These are phyloP conservation scores for Neurospora sp. DNA, from an alignment of 495 filamentous ascomycete species.

Conservation along the genomic window DNA sequence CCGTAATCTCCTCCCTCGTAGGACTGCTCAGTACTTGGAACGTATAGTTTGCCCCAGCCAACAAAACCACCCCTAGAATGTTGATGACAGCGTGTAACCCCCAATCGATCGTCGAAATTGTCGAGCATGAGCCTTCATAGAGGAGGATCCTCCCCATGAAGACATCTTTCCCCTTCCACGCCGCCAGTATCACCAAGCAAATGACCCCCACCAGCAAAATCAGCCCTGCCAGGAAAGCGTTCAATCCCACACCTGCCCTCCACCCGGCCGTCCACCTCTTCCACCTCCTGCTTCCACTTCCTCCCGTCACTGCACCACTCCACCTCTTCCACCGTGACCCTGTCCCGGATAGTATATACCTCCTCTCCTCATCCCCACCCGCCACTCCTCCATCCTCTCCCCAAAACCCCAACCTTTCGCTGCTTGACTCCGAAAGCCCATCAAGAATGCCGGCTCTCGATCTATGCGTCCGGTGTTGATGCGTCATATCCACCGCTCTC, in stretches of 20 bases:
- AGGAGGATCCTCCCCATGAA: conserved; percentile 23
- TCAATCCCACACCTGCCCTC: conserved; percentile 31
- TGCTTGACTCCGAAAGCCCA: conserved; percentile 8
- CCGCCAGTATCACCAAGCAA: conserved; percentile 25
- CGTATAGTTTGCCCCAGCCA: conserved; percentile 36
- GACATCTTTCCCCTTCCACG: conserved; percentile 13
- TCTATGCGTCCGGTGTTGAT: conserved; percentile 13
- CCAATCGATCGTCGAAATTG: conserved; percentile 22
- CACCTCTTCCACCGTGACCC: background rate
- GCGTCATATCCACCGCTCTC: conserved; percentile 21
- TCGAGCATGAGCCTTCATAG: conserved; percentile 24
- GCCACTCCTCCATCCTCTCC: conserved; percentile 1
- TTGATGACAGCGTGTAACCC: conserved; percentile 29
- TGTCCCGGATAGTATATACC: background rate
- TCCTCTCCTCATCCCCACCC: conserved; percentile 10
- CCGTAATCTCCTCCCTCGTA: conserved; percentile 39
- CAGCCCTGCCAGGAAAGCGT: conserved; percentile 24
- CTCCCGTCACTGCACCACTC: background rate
- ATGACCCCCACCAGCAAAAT: conserved; percentile 30
- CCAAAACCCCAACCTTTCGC: background rate
- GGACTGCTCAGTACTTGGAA: conserved; percentile 44
- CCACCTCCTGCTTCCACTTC: conserved; percentile 1
- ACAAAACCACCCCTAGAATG: conserved; percentile 24
- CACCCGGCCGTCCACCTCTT: conserved; percentile 21
- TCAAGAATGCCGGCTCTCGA: conserved; percentile 29